These are phyloP conservation scores for Stachybotrys elegans DNA, from an alignment of 2,329 filamentous ascomycete species.

Conservation along the genomic window DNA sequence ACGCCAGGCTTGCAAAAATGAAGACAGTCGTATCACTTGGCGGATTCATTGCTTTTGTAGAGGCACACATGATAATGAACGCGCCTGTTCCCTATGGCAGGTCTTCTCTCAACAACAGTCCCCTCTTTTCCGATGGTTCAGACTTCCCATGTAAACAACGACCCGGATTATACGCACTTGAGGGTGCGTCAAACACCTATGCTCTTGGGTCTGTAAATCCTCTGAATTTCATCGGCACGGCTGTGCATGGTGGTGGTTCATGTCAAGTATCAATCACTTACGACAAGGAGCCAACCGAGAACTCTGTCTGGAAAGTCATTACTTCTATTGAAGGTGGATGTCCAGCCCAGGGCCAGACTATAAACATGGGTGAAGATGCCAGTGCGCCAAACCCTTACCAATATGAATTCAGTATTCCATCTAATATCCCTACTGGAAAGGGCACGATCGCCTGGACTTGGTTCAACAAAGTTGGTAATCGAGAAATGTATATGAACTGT, in stretches of 20 bases:
- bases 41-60: not conserved
- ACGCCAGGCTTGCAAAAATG: not conserved
- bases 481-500: constrained; percentile 1
- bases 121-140: not conserved
- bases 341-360: not conserved
- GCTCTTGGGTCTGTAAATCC: not conserved
- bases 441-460: not conserved
- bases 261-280: not conserved
- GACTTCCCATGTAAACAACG: not conserved
- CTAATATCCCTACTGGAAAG: not conserved
- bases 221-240: not conserved
- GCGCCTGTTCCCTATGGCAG: not conserved
- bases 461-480: not conserved
- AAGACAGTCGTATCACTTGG: not conserved
- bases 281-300: not conserved
- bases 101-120: not conserved
- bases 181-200: not conserved
- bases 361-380: not conserved
- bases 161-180: not conserved
- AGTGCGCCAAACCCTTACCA: not conserved
- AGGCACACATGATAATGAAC: constrained; percentile 1
- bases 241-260: not conserved
- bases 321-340: not conserved
- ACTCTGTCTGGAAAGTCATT: constrained; percentile 1
- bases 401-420: not conserved